Conservation (phyloP, 306 rosid genomes). For the Purshia tridentata region DNA sequence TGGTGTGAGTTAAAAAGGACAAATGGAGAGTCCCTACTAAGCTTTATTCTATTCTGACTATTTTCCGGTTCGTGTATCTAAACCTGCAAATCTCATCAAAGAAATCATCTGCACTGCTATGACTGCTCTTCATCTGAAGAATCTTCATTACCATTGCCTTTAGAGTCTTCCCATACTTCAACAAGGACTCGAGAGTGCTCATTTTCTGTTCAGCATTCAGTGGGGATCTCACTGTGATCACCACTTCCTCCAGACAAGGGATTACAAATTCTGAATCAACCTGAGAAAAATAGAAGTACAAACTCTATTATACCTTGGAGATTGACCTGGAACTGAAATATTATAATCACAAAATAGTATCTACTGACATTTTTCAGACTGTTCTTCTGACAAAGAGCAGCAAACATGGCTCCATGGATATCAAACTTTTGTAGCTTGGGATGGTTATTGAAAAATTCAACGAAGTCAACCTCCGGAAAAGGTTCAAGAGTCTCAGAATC, state of each 20-base stretch:
- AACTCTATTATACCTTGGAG: slow-evolving; percentile 8
- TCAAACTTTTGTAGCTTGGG: slow-evolving; percentile 73
- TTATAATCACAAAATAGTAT: slow-evolving; percentile 4
- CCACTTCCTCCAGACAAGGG: slow-evolving; percentile 80
- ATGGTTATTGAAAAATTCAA: slow-evolving; percentile 87
- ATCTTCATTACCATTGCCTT: slow-evolving; percentile 76
- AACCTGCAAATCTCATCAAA: slow-evolving; percentile 88
- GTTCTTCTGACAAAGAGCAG: slow-evolving; percentile 94
- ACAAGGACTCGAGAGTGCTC: slow-evolving; percentile 77
- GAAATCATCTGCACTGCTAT: slow-evolving; percentile 87
- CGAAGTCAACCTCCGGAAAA: slow-evolving; percentile 92
- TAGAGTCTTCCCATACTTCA: slow-evolving; percentile 68
- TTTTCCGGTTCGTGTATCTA: slow-evolving; percentile 50
- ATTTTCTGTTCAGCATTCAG: slow-evolving; percentile 95
- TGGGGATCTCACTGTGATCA: slow-evolving; percentile 80
- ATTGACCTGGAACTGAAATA: not conserved
- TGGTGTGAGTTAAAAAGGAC: slow-evolving; percentile 14
- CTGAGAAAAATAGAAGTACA: slow-evolving; percentile 35
- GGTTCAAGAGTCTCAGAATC: slow-evolving; percentile 80
- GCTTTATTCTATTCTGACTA: slow-evolving; percentile 72
- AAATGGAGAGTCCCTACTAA: not conserved
- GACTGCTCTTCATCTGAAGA: slow-evolving; percentile 88
- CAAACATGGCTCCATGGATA: slow-evolving; percentile 98
- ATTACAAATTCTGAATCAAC: slow-evolving; percentile 73
- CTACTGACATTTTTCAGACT: slow-evolving; percentile 72